Conservation (phyloP, 2,329 filamentous ascomycete genomes). For the Trichoderma sp. region DNA sequence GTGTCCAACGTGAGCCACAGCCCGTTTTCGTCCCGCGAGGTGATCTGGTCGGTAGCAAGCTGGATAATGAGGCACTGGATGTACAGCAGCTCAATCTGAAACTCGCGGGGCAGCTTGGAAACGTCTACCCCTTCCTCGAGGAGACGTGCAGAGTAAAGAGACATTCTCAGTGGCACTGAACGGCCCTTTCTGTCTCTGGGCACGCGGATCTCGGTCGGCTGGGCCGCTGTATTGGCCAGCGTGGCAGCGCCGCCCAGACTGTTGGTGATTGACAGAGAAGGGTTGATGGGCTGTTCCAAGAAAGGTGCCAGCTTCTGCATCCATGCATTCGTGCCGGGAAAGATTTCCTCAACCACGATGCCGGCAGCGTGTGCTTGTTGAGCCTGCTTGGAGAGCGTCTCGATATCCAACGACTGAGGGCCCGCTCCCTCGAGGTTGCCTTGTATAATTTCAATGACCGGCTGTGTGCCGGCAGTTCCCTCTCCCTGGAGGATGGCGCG, state of each 20-base stretch:
- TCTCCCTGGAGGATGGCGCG: constrained; percentile 51
- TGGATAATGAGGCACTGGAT: constrained; percentile 55
- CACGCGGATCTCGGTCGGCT: constrained; percentile 36
- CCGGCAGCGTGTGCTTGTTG: constrained; percentile 39
- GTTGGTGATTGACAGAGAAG: constrained; percentile 73
- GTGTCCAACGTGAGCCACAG: constrained; percentile 51
- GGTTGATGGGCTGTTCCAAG: constrained; percentile 55
- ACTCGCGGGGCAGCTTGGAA: constrained; percentile 44
- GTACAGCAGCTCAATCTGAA: constrained; percentile 55
- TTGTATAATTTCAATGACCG: constrained; percentile 56
- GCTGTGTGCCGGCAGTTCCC: constrained; percentile 45
- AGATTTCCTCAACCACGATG: constrained; percentile 49
- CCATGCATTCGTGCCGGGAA: constrained; percentile 70
- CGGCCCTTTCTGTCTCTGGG: constrained; percentile 68
- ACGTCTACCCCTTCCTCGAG: constrained; percentile 49
- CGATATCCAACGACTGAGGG: constrained; percentile 49
- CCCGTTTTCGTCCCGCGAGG: constrained; percentile 46
- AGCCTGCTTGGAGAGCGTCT: constrained; percentile 40
- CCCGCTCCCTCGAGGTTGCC: constrained; percentile 56
- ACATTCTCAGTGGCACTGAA: constrained; percentile 74
- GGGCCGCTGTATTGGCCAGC: constrained; percentile 47
- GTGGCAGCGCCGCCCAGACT: constrained; percentile 70
- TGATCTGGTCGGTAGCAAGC: constrained; percentile 58
- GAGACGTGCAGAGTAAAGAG: constrained; percentile 67
- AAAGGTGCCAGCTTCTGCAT: constrained; percentile 60